Evolutionary conservation across 2,329 filamentous ascomycete species (phyloP).

Genomic region (Rhytidhysteron rufulum): DNA sequence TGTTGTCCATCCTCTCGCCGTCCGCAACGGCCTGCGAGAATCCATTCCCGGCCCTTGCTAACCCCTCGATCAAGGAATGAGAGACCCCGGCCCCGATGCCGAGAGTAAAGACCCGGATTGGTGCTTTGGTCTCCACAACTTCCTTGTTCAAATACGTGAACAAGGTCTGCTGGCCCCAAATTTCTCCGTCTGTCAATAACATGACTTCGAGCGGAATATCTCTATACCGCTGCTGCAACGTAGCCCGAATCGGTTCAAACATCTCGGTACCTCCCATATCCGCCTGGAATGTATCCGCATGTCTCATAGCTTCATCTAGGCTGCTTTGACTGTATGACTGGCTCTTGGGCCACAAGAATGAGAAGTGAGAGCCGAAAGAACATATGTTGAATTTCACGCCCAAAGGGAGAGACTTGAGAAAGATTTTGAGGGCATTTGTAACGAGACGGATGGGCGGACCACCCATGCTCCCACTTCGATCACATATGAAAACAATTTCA

Average conservation of each 20-base stretch:
- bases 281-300: conserved; percentile 42
- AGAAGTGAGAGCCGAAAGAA: conserved; percentile 55
- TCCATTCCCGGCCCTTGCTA: conserved; percentile 56
- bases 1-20: conserved; percentile 63
- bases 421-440: conserved; percentile 56
- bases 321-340: conserved; percentile 44
- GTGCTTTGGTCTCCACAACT: conserved; percentile 36
- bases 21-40: conserved; percentile 59
- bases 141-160: conserved; percentile 48
- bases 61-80: conserved; percentile 55
- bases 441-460: conserved; percentile 51
- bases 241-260: conserved; percentile 43
- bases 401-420: conserved; percentile 62
- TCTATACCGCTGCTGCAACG: conserved; percentile 44
- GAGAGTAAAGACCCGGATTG: conserved; percentile 54
- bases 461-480: conserved; percentile 66
- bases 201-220: conserved; percentile 51
- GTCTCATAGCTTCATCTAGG: conserved; percentile 41
- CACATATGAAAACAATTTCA: conserved; percentile 70
- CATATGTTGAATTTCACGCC: conserved; percentile 68
- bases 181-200: conserved; percentile 55
- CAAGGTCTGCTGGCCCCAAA: conserved; percentile 47
- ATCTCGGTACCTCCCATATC: conserved; percentile 55
- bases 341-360: conserved; percentile 48
- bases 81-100: conserved; percentile 55